These are phyloP conservation scores for Aspergillus ruber DNA, from an alignment of 2,329 filamentous ascomycete genomes.

Conservation along the genomic window DNA sequence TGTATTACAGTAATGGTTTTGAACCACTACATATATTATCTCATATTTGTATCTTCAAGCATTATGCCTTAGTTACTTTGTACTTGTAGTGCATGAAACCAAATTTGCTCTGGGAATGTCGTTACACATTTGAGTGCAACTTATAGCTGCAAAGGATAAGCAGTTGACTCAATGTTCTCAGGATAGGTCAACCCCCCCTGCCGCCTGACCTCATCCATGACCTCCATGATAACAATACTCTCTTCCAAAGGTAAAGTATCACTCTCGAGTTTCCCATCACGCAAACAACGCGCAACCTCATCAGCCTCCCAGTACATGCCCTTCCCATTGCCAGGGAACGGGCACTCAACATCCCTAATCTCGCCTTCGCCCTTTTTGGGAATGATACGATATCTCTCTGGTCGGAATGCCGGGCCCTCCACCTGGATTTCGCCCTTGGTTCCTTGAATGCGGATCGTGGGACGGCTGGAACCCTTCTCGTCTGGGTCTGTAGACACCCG, in stretches of 20 bases:
- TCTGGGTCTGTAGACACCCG: constrained; percentile 59
- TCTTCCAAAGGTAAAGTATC: constrained; percentile 64
- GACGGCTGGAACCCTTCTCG: constrained; percentile 52
- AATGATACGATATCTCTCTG: constrained; percentile 60
- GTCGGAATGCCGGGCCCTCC: constrained; percentile 63
- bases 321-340: constrained; percentile 56
- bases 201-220: constrained; percentile 63
- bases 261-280: constrained; percentile 73
- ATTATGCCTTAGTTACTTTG: too few relatives aligned
- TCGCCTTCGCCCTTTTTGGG: constrained; percentile 45
- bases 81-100: too few relatives aligned
- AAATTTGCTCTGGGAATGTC: too few relatives aligned
- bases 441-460: constrained; percentile 73
- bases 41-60: too few relatives aligned
- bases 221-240: constrained; percentile 78
- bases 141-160: constrained; percentile 45
- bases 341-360: constrained; percentile 30
- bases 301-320: constrained; percentile 90
- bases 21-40: too few relatives aligned
- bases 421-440: constrained; percentile 77
- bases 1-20: too few relatives aligned
- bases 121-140: not conserved
- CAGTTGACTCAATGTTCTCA: constrained; percentile 57
- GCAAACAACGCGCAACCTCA: constrained; percentile 66
- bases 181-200: constrained; percentile 59